Base-by-base conservation (phyloP, 768 basidiomycete species). In the Lactarius akahatsu region DNA sequence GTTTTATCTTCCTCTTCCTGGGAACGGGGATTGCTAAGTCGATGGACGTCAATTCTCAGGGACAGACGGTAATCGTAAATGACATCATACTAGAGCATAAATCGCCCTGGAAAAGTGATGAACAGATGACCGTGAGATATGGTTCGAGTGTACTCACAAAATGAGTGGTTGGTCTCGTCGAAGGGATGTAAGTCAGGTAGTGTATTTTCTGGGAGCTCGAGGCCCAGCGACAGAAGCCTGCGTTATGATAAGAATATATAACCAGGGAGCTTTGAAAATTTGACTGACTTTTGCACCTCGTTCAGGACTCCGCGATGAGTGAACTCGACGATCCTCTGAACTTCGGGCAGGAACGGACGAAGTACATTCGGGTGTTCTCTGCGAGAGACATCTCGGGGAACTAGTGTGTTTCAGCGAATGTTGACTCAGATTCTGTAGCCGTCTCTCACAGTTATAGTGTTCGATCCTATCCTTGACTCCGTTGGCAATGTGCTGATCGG, bases 391-490 rank as follows among this genome's bases (percentile, higher is more conserved):
- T 84, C 79, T 40, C 81, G 78, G 66, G 86, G 81, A 63, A 86
- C 86, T 87, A 34, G 26, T 60, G 18, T 20, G 4, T 34, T 15
- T 65, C 15, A 58, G 43, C 32, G n/a, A 63, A 58, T 20, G 1
- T 40, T 2, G n/a, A 59, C 20, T 15, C 18, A 47, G 8, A 43
- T 10, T 64, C 36, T 43, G 16, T 13, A 32, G n/a, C 3, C 3
- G 5, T 15, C 5, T 69, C 82, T 64, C 65, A 89, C 88, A 79
- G 68, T 84, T 86, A 70, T 89, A 89, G 59, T 83, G 78, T 71
- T 89, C 87, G 20, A 88, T 70, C 69, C 88, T 85, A 71, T 90
- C 88, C 20, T 75, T 80, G 30, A 89, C 83, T 7, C 87, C 88
- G 13, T 80, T 81, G 47, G 84, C 85, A 55, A 89, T 83, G 58